Evolutionary conservation across 371 early-diverging fungal species (phyloP), one percentile per base, ranked within the genome.

Genomic region (Mucor irregularis): DNA sequence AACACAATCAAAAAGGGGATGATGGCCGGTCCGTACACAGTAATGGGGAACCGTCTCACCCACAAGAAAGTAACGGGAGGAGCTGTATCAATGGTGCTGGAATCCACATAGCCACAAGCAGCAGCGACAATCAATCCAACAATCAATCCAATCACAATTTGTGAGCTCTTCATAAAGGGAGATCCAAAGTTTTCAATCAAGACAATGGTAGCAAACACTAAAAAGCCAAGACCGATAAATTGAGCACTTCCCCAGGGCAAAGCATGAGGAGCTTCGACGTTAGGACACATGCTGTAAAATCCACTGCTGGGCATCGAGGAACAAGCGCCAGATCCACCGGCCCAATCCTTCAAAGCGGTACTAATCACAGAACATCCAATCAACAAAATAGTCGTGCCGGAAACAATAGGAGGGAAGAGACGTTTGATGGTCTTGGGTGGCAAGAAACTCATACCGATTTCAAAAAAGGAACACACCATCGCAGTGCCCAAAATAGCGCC

Each of bases 181-280:
- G 86, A 86, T 1, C 87, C 87, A 49, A 86, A 69, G 53, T 80
- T 74, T 61, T 86, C 87, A 19, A 86, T 74, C 3, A 86, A 9
- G n/a, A 83, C 49, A 57, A 86, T 86, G 4, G 78, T 71, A 2
- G 69, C 66, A 56, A 83, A 86, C 6, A 86, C 86, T 16, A 79
- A 44, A 56, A 84, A 78, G 10, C 87, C 87, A 10, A 86, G 68
- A 14, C 86, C 87, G 29, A 86, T 62, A 66, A 78, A 86, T 49
- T 81, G 69, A 14, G 81, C 76, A 31, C 71, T 71, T 0, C 86
- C 87, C 87, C 87, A 86, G 1, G 81, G 80, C n/a, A 76, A 67
- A 0, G 86, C 73, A 33, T 76, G 73, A 5, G 87, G 85, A 2
- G 85, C 81, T 13, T 75, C 70, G 14, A 66, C 69, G 40, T 58